Evolutionary conservation across 129 eudicot genomes (phyloP).

Genomic region (Artemisia tridentata): DNA sequence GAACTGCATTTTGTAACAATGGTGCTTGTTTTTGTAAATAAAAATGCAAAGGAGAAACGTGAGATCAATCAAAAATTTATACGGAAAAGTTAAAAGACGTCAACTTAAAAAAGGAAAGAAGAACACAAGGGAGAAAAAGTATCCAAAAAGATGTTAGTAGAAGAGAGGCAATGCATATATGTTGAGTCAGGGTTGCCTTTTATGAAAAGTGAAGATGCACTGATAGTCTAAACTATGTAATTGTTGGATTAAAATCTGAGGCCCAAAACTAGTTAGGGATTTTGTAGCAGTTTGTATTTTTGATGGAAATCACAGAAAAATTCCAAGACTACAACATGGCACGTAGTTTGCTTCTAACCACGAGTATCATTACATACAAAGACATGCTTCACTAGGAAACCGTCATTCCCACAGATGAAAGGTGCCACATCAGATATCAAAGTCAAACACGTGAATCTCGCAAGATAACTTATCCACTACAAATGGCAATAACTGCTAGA

Average conservation of each 20-base stretch:
- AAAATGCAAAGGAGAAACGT: not conserved
- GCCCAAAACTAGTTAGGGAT: not conserved
- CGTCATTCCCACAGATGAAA: no score
- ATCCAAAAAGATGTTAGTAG: constrained; percentile 4
- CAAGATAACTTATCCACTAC: no score
- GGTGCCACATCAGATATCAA: no score
- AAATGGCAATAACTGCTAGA: no score
- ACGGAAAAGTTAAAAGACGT: not conserved
- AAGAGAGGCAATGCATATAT: not conserved
- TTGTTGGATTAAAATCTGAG: constrained; percentile 5
- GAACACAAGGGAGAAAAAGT: not conserved
- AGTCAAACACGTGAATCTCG: no score
- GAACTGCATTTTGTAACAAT: not conserved
- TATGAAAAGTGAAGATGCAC: no score
- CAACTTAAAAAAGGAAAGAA: constrained; percentile 6
- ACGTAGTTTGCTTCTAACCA: not conserved
- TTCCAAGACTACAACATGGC: constrained; percentile 5
- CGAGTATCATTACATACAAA: no score
- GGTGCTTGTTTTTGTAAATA: not conserved
- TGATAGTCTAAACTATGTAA: not conserved
- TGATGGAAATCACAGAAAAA: not conserved
- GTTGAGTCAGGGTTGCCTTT: no score
- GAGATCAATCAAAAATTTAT: constrained; percentile 1
- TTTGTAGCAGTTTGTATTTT: not conserved
- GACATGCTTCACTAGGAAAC: no score